Conservation (phyloP, 306 rosid genomes). For the Medicago ruthenica region DNA sequence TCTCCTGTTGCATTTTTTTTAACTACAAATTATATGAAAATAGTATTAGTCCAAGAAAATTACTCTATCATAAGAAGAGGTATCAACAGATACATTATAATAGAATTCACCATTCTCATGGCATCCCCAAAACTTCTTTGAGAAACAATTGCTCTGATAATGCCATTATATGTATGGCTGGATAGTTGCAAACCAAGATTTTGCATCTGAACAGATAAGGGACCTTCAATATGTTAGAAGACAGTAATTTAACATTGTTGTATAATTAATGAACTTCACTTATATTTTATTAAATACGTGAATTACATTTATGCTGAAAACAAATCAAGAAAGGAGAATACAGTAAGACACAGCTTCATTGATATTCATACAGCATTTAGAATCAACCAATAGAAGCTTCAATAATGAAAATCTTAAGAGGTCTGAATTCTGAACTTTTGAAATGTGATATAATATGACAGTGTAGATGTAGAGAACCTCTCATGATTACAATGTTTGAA, state of each 20-base stretch:
- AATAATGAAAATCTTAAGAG: conserved; percentile 35
- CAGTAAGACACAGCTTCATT: conserved; percentile 19
- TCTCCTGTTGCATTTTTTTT: conserved; percentile 63
- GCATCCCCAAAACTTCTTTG: conserved; percentile 57
- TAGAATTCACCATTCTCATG: conserved; percentile 65
- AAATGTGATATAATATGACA: conserved; percentile 15
- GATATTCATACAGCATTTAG: conserved; percentile 9
- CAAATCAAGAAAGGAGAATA: conserved; percentile 2
- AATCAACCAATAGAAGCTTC: conserved; percentile 26
- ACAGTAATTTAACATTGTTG: conserved; percentile 43
- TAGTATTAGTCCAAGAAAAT: conserved; percentile 37
- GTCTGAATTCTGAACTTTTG: conserved; percentile 25
- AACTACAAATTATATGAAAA: conserved; percentile 58
- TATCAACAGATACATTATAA: conserved; percentile 30
- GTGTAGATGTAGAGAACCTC: conserved; percentile 18
- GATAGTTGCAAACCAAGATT: conserved; percentile 74
- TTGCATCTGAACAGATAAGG: conserved; percentile 72
- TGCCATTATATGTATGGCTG: conserved; percentile 64
- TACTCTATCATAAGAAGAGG: conserved; percentile 18
- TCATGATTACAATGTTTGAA: conserved; percentile 18
- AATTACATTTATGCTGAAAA: conserved; percentile 18
- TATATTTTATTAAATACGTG: neutral
- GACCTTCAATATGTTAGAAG: conserved; percentile 45
- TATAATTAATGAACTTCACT: conserved; percentile 25
- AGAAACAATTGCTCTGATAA: conserved; percentile 64